Percentiles rank a stretch among this genome's conserved stretches.
Conservation (phyloP, 768 basidiomycete genomes). For the Russula vinacea region DNA sequence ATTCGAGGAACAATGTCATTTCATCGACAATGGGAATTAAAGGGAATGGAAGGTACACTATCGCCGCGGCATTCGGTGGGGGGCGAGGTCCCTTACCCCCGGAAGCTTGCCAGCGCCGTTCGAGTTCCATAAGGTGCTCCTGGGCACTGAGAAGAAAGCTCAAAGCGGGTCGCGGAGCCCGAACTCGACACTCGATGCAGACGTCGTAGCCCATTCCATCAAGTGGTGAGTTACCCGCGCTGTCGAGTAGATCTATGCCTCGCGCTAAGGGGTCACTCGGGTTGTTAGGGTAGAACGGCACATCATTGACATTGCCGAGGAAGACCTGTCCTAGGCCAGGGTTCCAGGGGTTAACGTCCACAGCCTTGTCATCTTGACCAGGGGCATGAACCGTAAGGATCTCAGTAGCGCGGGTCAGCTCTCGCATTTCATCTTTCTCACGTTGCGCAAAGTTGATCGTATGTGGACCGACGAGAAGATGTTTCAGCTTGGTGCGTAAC, state of each 20-base stretch:
- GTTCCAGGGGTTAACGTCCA: slow-evolving; percentile 37
- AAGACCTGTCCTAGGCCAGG: slow-evolving; percentile 63
- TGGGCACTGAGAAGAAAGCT: slow-evolving; percentile 70
- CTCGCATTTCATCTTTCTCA: slow-evolving; percentile 88
- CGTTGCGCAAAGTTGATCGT: slow-evolving; percentile 79
- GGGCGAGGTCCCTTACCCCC: slow-evolving; percentile 52
- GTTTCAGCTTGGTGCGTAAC: slow-evolving; percentile 45
- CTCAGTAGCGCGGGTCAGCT: slow-evolving; percentile 78
- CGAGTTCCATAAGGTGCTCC: slow-evolving; percentile 66
- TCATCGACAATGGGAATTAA: slow-evolving; percentile 55
- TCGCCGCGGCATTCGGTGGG: slow-evolving; percentile 65
- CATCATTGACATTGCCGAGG: slow-evolving; percentile 81
- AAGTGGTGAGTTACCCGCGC: slow-evolving; percentile 43
- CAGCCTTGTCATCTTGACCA: slow-evolving; percentile 36
- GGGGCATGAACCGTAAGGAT: slow-evolving; percentile 49
- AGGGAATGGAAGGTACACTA: slow-evolving; percentile 75
- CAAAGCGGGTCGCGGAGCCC: slow-evolving; percentile 67
- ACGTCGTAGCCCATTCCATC: slow-evolving; percentile 74
- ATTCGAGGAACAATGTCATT: slow-evolving; percentile 61
- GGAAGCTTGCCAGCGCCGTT: slow-evolving; percentile 50
- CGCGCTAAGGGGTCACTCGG: slow-evolving; percentile 1
- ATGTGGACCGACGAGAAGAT: slow-evolving; percentile 54
- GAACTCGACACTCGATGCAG: slow-evolving; percentile 85
- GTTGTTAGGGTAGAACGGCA: slow-evolving; percentile 42
- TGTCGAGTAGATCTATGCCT: slow-evolving; percentile 38